Conservation (phyloP, 2,329 filamentous ascomycete species). For the Neocucurbitaria cava region DNA sequence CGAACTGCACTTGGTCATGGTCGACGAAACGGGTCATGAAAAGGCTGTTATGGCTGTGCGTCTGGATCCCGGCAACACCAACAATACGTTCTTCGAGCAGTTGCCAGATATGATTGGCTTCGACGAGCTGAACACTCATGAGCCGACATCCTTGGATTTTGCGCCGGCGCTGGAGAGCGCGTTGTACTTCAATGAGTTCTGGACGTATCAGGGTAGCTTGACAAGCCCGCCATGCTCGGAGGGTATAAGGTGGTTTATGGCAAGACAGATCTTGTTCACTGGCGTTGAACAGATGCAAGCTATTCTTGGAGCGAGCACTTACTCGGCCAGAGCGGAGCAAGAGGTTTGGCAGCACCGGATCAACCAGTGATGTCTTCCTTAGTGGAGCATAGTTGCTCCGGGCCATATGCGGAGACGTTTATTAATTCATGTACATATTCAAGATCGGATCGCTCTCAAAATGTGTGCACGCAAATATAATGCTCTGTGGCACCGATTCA, state of each 20-base stretch:
- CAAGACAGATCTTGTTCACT: slow-evolving; percentile 51
- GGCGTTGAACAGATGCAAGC: slow-evolving; percentile 57
- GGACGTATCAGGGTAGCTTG: slow-evolving; percentile 58
- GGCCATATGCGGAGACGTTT: not conserved
- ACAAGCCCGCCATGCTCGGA: slow-evolving; percentile 58
- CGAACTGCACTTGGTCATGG: slow-evolving; percentile 60
- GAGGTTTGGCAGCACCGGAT: slow-evolving; percentile 57
- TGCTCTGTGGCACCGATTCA: not conserved
- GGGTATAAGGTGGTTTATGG: slow-evolving; percentile 56
- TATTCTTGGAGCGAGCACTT: slow-evolving; percentile 55
- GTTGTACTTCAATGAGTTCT: slow-evolving; percentile 53
- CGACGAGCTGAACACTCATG: slow-evolving; percentile 38
- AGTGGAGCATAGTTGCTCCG: not conserved
- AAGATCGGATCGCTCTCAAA: not conserved
- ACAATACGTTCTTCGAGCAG: slow-evolving; percentile 53
- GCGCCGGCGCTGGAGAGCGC: slow-evolving; percentile 47
- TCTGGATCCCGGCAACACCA: slow-evolving; percentile 52
- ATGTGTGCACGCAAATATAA: not conserved
- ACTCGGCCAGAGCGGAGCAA: slow-evolving; percentile 53
- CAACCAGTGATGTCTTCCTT: slow-evolving; percentile 40
- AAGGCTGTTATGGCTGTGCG: slow-evolving; percentile 57
- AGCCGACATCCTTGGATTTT: slow-evolving; percentile 39
- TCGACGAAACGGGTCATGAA: slow-evolving; percentile 51
- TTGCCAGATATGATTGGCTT: slow-evolving; percentile 51
- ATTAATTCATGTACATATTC: not conserved